A percentile compares a stretch with the other conserved stretches of the same genome.
phyloP scores from a whole-genome alignment of 768 basidiomycete genomes.

The Collybia sordida region DNA sequence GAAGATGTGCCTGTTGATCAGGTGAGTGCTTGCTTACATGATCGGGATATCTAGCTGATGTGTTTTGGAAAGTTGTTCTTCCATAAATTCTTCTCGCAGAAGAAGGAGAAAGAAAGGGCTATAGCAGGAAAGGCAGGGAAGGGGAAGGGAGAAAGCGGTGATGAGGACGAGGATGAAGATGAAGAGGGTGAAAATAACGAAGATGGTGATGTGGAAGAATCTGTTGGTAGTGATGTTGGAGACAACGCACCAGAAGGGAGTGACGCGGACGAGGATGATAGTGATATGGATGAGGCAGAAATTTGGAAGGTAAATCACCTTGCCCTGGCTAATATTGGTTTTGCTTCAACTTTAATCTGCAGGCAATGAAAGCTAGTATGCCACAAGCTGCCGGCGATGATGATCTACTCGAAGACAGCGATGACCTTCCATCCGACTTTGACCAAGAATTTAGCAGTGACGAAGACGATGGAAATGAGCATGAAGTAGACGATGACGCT shows the following conservation, averaged over 20 bases:
- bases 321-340: not conserved
- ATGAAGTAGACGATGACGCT: conserved; percentile 39
- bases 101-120: conserved; percentile 53
- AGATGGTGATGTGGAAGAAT: conserved; percentile 36
- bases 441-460: conserved; percentile 31
- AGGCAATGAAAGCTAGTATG: conserved; percentile 93
- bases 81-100: conserved; percentile 83
- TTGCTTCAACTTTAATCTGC: not conserved
- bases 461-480: conserved; percentile 29
- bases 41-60: not conserved
- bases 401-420: conserved; percentile 39
- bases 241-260: conserved; percentile 37
- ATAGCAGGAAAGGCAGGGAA: conserved; percentile 40
- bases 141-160: conserved; percentile 35
- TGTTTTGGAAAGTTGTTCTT: conserved; percentile 68
- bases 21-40: conserved; percentile 36
- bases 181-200: conserved; percentile 40
- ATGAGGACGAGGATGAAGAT: conserved; percentile 32
- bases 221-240: conserved; percentile 35
- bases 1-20: conserved; percentile 87
- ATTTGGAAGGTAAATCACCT: conserved; percentile 78
- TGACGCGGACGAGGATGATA: conserved; percentile 37
- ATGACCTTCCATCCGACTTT: conserved; percentile 26
- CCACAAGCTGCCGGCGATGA: conserved; percentile 56
- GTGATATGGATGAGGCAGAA: conserved; percentile 62